Base-by-base conservation (phyloP, 2,329 filamentous ascomycete species). In the Didymella pinodella region DNA sequence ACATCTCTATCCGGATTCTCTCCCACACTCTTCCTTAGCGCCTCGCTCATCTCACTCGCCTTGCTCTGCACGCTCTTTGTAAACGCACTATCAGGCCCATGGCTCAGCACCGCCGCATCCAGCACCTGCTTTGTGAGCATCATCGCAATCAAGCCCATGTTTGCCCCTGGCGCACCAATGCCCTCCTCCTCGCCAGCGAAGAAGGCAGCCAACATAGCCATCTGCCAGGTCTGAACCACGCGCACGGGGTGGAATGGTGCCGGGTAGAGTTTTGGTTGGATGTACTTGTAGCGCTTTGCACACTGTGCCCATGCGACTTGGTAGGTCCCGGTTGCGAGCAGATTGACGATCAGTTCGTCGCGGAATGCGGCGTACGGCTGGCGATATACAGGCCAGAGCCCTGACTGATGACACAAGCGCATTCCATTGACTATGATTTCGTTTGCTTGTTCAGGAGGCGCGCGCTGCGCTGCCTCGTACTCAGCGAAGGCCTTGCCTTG, bases 291-390 rank as follows among this genome's bases (percentile, higher is more conserved):
- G 2, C 82, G 78, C 55, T 84, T 82, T 2, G 84, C 76, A 5
- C 80, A 80, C 5, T 87, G 82, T 4, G 80, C 67, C 63, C 85
- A 82, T 4, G 84, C 85, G 6, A 73, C 65, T n/a, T 77, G 73
- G 59, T 79, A 84, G 7, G 80, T 69, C 11, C 76, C 74, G 0
- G 69, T 68, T 0, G 77, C 70, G 14, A 87, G 75, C 3, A 84
- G 74, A 10, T 78, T 76, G 5, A 83, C 74, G 44, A 86, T 81
- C 6, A 86, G 68, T 34, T 85, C 81, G 56, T 86, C 80, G 8
- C 85, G 79, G 1, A 88, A 65, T 14, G 82, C 79, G 0, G 84
- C 78, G 34, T 83, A 82, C 0, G 87, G 87, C 60, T 88, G 86
- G 16, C 81, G 79, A 29, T 81, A 78, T 8, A 83, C 62, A 0